These are phyloP conservation scores for Trebouxiophyceae sp. DNA, from an alignment of 163 green algal genomes.

Conservation along the genomic window DNA sequence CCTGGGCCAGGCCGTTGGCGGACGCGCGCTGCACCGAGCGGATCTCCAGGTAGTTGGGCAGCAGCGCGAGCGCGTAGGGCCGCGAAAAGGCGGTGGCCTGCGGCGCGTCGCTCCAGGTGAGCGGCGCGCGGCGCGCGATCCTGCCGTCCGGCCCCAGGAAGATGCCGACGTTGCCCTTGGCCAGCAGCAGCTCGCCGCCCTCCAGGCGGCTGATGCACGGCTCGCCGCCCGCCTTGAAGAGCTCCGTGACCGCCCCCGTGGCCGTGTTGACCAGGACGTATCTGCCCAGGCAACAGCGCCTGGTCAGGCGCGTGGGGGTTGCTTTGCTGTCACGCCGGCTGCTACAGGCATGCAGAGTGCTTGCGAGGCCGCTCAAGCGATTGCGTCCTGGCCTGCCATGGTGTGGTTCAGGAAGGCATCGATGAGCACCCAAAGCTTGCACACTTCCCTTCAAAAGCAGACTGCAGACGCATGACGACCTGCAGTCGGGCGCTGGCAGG, in stretches of 20 bases:
- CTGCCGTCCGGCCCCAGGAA: conserved; percentile 17
- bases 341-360: too few relatives aligned
- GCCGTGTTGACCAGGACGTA: conserved; percentile 20
- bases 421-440: too few relatives aligned
- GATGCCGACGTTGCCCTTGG: conserved; percentile 16
- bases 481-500: too few relatives aligned
- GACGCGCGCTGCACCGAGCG: conserved; percentile 8
- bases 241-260: conserved; percentile 17
- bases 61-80: conserved; percentile 37
- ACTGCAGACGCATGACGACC: too few relatives aligned
- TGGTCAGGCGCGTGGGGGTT: not conserved
- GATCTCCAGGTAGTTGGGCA: conserved; percentile 34
- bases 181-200: conserved; percentile 16
- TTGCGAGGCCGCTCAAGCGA: conserved; percentile 1
- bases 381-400: too few relatives aligned
- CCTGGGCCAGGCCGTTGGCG: conserved; percentile 10
- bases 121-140: conserved; percentile 1
- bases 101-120: conserved; percentile 31
- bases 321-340: too few relatives aligned
- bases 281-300: not conserved
- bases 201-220: conserved; percentile 12
- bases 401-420: too few relatives aligned
- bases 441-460: too few relatives aligned
- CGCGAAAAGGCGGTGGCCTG: conserved; percentile 16
- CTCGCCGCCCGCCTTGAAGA: conserved; percentile 1